Conservation (phyloP, 495 filamentous ascomycete species). For the Annulohypoxylon moriforme region DNA sequence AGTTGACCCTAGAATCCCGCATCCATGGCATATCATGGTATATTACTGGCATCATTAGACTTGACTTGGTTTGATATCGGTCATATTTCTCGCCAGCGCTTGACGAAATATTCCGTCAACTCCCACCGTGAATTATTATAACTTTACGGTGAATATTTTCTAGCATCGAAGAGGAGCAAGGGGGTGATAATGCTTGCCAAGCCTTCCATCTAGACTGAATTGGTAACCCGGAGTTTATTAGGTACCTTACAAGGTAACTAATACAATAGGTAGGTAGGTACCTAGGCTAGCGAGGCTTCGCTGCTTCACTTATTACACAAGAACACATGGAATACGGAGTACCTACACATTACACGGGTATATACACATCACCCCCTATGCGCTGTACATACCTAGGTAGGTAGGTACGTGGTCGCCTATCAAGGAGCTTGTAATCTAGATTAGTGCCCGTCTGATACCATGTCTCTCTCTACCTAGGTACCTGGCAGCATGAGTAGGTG, state of each 20-base stretch:
- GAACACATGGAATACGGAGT: constrained; percentile 8
- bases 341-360: background rate
- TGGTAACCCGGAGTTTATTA: constrained; percentile 27
- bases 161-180: background rate
- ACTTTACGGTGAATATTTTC: constrained; percentile 9
- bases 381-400: constrained; percentile 10
- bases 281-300: too few relatives aligned
- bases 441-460: constrained; percentile 4
- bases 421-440: constrained; percentile 10
- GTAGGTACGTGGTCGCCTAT: constrained; percentile 15
- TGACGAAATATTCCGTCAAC: constrained; percentile 16
- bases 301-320: too few relatives aligned
- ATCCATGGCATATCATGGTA: background rate
- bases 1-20: constrained; percentile 26
- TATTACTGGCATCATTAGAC: background rate
- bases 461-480: too few relatives aligned
- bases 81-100: constrained; percentile 26
- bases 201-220: constrained; percentile 8
- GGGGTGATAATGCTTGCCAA: background rate
- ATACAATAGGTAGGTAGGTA: background rate
- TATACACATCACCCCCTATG: constrained; percentile 30
- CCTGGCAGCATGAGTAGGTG: too few relatives aligned
- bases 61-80: constrained; percentile 8
- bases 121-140: constrained; percentile 27
- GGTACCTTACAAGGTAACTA: too few relatives aligned